A percentile compares a stretch with the other conserved stretches of the same genome.
These are phyloP conservation scores for Aspergillus transmontanensis DNA, from an alignment of 2,329 filamentous ascomycete species.

Conservation along the genomic window DNA sequence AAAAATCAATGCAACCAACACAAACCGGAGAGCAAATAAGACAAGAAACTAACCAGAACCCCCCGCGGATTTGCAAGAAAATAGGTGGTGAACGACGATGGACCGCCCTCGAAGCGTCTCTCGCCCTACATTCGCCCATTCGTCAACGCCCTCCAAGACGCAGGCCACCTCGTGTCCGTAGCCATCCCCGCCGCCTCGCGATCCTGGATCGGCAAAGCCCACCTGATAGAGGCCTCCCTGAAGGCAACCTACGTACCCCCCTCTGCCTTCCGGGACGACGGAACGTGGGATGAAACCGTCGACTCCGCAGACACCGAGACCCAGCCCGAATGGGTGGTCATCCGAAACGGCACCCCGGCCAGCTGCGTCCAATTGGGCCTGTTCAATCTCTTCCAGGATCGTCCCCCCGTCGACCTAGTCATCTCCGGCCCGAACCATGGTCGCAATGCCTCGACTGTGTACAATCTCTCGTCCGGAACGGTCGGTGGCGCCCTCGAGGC, in stretches of 20 bases:
- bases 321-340: conserved; percentile 59
- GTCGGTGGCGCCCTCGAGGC: conserved; percentile 76
- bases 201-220: conserved; percentile 95
- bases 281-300: conserved; percentile 49
- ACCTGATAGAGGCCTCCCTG: conserved; percentile 83
- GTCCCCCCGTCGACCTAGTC: conserved; percentile 70
- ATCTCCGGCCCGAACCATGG: conserved; percentile 79
- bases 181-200: conserved; percentile 84
- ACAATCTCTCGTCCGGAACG: conserved; percentile 73
- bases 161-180: conserved; percentile 81
- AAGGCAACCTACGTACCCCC: conserved; percentile 78
- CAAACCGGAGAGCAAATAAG: background rate
- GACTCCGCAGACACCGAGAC: conserved; percentile 51
- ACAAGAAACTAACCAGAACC: background rate
- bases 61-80: background rate
- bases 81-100: conserved; percentile 68
- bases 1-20: background rate
- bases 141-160: conserved; percentile 66
- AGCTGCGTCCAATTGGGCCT: conserved; percentile 76
- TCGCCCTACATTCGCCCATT: conserved; percentile 76
- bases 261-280: conserved; percentile 56
- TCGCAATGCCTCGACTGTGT: conserved; percentile 75
- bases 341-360: conserved; percentile 75
- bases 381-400: conserved; percentile 71
- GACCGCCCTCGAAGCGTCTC: conserved; percentile 69